Conservation (phyloP, 208 protist species). For the Wallacemonas rigidus region DNA sequence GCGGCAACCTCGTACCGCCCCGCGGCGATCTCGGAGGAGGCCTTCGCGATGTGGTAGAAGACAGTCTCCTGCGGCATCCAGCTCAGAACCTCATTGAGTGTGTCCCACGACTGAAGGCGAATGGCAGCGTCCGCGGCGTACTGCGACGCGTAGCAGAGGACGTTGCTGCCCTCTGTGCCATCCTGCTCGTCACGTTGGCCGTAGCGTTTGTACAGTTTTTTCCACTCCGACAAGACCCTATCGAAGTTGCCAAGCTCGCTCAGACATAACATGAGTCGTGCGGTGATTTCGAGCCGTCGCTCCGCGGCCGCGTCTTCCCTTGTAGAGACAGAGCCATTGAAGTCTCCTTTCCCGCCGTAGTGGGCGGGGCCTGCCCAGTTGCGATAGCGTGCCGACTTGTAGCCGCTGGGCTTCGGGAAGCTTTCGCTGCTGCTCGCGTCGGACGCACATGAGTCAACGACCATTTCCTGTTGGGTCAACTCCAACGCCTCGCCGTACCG, state of each 20-base stretch:
- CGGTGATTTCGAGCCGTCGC: constrained; percentile 48
- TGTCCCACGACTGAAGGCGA: constrained; percentile 76
- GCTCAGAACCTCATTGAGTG: constrained; percentile 44
- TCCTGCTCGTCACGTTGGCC: constrained; percentile 20
- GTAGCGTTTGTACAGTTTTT: constrained; percentile 30
- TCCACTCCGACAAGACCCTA: constrained; percentile 71
- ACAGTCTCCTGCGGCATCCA: constrained; percentile 70
- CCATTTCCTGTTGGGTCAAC: constrained; percentile 71
- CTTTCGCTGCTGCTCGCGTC: constrained; percentile 47
- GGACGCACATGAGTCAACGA: constrained; percentile 40
- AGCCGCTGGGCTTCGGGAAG: constrained; percentile 24
- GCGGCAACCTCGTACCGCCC: constrained; percentile 61
- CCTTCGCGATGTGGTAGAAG: constrained; percentile 63
- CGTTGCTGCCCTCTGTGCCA: constrained; percentile 39
- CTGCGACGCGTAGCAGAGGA: constrained; percentile 72
- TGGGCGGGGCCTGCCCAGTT: constrained; percentile 33
- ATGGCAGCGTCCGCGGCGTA: constrained; percentile 88
- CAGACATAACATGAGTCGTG: constrained; percentile 68
- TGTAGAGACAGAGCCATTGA: constrained; percentile 36
- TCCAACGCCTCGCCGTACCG: constrained; percentile 72
- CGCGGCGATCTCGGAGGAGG: constrained; percentile 55
- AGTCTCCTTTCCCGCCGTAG: constrained; percentile 47
- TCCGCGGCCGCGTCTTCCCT: constrained; percentile 42
- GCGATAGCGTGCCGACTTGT: constrained; percentile 11
- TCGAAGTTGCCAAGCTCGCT: constrained; percentile 84